Conservation (phyloP, 2,329 filamentous ascomycete species). For the Xylariales sp. region DNA sequence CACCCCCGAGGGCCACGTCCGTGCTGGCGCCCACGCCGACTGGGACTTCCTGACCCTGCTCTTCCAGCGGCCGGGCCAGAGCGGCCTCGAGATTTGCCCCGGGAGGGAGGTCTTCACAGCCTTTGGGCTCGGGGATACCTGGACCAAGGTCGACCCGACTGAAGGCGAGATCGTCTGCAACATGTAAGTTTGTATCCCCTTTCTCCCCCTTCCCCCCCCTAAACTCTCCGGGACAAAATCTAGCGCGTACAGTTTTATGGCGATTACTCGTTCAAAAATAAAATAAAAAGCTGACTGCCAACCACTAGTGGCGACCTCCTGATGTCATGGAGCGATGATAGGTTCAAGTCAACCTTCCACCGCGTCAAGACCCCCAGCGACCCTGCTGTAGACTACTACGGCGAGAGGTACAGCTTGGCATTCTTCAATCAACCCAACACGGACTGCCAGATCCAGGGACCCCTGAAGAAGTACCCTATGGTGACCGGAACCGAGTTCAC, state of each 20-base stretch:
- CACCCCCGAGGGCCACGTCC: conserved; percentile 42
- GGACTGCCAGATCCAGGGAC: conserved; percentile 55
- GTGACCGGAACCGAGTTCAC: conserved; percentile 60
- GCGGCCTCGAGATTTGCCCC: conserved; percentile 61
- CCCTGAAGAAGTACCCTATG: conserved; percentile 55
- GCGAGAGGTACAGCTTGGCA: conserved; percentile 59
- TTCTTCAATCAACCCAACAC: conserved; percentile 62
- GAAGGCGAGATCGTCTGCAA: conserved; percentile 58
- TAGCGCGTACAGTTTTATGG: too few relatives aligned
- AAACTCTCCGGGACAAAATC: background rate
- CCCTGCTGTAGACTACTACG: conserved; percentile 47
- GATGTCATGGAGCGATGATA: conserved; percentile 64
- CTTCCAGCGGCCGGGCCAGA: conserved; percentile 57
- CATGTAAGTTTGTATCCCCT: conserved; percentile 40
- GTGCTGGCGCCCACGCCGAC: conserved; percentile 60
- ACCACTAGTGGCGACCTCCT: conserved; percentile 50
- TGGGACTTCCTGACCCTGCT: conserved; percentile 61
- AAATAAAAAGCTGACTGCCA: conserved; percentile 4
- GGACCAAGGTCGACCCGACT: conserved; percentile 58
- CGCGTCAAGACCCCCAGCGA: conserved; percentile 58
- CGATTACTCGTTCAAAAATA: too few relatives aligned
- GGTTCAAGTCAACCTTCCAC: conserved; percentile 64
- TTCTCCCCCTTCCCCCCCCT: background rate
- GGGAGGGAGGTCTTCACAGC: conserved; percentile 56
- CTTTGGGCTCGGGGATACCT: conserved; percentile 54